Conservation (phyloP, 345 rosid species). For the Cardamine resedifolia region DNA sequence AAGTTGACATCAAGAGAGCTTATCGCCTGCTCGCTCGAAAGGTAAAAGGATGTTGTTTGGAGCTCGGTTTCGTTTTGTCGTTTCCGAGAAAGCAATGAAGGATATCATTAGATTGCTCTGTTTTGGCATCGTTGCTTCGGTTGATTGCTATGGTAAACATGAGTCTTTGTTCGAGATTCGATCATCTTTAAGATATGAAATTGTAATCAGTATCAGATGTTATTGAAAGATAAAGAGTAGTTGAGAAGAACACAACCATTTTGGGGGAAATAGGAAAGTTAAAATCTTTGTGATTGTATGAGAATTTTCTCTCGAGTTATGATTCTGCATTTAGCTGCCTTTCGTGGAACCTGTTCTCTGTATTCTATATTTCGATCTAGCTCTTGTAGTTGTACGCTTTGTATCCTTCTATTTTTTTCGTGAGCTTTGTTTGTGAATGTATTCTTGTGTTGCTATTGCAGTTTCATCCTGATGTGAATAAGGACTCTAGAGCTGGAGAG, state of each 20-base stretch:
- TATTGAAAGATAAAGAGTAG: background rate
- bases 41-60: conserved; percentile 39
- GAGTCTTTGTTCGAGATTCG: background rate
- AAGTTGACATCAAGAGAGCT: conserved; percentile 71
- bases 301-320: background rate
- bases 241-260: background rate
- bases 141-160: background rate
- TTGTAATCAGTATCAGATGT: conserved; percentile 2
- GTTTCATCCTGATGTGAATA: conserved; percentile 94
- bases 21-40: conserved; percentile 87
- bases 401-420: background rate
- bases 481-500: conserved; percentile 64
- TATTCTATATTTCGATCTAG: background rate
- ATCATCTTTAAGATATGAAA: background rate
- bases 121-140: background rate
- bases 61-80: background rate
- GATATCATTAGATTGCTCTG: background rate
- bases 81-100: background rate
- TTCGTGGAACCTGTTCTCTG: no score
- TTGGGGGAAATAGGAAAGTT: background rate
- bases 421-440: background rate
- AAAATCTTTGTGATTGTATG: background rate
- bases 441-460: conserved; percentile 39
- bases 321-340: background rate
- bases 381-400: background rate